Evolutionary conservation across 495 filamentous ascomycete species (phyloP), one percentile per base, ranked within the genome.

Genomic region (Talaromyces proteolyticus): DNA sequence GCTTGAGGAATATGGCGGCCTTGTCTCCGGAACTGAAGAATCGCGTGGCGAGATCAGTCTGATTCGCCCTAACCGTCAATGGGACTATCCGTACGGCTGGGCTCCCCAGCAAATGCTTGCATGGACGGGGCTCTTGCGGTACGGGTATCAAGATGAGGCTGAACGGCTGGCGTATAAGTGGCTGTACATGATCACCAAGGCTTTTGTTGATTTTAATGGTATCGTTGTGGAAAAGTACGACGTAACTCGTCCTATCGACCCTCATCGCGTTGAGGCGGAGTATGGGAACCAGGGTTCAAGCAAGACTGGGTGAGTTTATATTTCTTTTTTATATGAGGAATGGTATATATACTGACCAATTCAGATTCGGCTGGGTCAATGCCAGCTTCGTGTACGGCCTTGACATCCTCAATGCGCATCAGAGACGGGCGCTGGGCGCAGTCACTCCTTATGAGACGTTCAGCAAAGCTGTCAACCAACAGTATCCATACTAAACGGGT

Each of bases 201-300:
- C 91, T 0, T 98, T 97, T 68, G 88, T 95, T 20, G 91, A 98
- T 59, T 97, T 91, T 75, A 95, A 96, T 57, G 93, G 93, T 18
- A 89, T 95, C 23, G 91, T 98, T 17, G 93, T 96, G 0, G 93
- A 98, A 71, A 98, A 98, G 65, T 98, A 98, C 70, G 88, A 98
- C 67, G 93, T 98, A 41, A 97, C 93, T 42, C 71, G 88, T 46
- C 82, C 82, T 19, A 80, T 91, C 55, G 89, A 92, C 57, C 88
- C 93, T 21, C 93, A 97, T 63, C 82, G 86, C 19, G 93, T 98
- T 6, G 87, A 89, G 61, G 93, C 93, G 50, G 93, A 98, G 67
- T 98, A 98, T 62, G 93, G 93, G 2, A 98, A 98, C 61, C 93
- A 98, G 63, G 93, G 93, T 1, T 65, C 83, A 18, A 87, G 95